Base-by-base conservation (phyloP, 768 basidiomycete species). In the Ramaria sp. region DNA sequence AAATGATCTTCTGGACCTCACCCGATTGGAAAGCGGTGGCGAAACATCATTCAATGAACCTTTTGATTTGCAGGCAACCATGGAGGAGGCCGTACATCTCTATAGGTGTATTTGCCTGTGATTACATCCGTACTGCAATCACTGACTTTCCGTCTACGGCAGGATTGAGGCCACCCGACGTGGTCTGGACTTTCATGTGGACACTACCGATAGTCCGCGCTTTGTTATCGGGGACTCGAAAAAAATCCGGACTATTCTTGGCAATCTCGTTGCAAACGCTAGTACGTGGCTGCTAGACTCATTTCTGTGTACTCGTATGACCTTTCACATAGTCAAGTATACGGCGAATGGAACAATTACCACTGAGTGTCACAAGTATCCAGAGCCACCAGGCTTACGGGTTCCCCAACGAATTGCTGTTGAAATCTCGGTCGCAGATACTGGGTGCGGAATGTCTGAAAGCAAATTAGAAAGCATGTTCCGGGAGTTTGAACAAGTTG, bases 1-100 rank as follows among this genome's bases (percentile, higher is more conserved):
- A 68, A 90, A 90, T 65, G 88, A 91, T 68, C 71, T 91, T 10
- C 72, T 91, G 63, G 88, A 90, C 68, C 74, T 91, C 11, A 90
- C 89, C 0, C 76, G 86, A 6, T 72, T 88, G 24, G 88, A 92
- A 66, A 82, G 76, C 55, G 87, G 87, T 7, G 78, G 83, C 59
- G 82, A 86, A 60, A 86, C 83, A 0, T 82, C 81, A 0, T 84
- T 87, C 67, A 83, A 82, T 61, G 87, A 90, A 66, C 84, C 84
- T 0, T 89, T 91, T 63, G 75, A 91, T 64, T 70, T 91, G 5
- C 75, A 74, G 30, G 66, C 70, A 6, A 74, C 78, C 1, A 82
- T 91, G 53, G 66, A 76, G 47, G 84, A 86, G 20, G 83, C 88
- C 0, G 76, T 79, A 1, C 67, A 72, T 5, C 65, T 86, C 0